Conservation (phyloP, 768 basidiomycete species). For the Naganishia vishniacii region DNA sequence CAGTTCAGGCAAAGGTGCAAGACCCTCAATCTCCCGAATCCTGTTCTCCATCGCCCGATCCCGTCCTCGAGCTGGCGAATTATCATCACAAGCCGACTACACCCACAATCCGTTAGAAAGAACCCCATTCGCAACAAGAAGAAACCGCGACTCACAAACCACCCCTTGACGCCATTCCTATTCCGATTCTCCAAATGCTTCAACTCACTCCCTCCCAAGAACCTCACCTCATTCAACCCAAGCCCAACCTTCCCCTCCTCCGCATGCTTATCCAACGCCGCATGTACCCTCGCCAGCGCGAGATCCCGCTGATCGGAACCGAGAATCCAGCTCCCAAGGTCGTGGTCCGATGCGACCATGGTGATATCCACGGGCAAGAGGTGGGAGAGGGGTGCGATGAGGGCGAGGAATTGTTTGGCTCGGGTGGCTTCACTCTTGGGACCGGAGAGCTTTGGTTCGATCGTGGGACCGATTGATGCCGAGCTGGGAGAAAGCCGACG, state of each 20-base stretch:
- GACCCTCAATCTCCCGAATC: slow-evolving; percentile 25
- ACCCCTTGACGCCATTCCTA: slow-evolving; percentile 27
- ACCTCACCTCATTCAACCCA: slow-evolving; percentile 30
- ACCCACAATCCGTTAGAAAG: background rate
- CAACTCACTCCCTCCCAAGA: slow-evolving; percentile 34
- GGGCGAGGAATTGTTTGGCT: slow-evolving; percentile 36
- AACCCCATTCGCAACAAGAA: too few species aligned
- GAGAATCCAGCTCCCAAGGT: slow-evolving; percentile 42
- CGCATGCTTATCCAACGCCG: slow-evolving; percentile 1
- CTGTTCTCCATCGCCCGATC: slow-evolving; percentile 27
- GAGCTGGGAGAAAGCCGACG: slow-evolving; percentile 27
- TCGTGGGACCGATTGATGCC: slow-evolving; percentile 35
- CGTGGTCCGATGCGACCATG: slow-evolving; percentile 43
- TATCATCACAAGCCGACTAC: slow-evolving; percentile 41
- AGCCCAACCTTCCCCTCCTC: slow-evolving; percentile 16
- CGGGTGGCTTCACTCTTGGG: slow-evolving; percentile 32
- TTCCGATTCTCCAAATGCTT: slow-evolving; percentile 39
- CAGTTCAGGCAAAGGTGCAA: slow-evolving; percentile 25
- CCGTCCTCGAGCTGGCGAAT: slow-evolving; percentile 27
- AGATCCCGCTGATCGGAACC: slow-evolving; percentile 38
- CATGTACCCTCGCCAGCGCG: slow-evolving; percentile 24
- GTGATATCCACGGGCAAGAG: slow-evolving; percentile 36
- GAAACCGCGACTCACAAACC: slow-evolving; percentile 32
- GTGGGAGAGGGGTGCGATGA: slow-evolving; percentile 37
- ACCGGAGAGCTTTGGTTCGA: slow-evolving; percentile 31